Evolutionary conservation across 805 yeast species (phyloP), one percentile per base, ranked within the genome.

Genomic region (Yarrowia deformans): DNA sequence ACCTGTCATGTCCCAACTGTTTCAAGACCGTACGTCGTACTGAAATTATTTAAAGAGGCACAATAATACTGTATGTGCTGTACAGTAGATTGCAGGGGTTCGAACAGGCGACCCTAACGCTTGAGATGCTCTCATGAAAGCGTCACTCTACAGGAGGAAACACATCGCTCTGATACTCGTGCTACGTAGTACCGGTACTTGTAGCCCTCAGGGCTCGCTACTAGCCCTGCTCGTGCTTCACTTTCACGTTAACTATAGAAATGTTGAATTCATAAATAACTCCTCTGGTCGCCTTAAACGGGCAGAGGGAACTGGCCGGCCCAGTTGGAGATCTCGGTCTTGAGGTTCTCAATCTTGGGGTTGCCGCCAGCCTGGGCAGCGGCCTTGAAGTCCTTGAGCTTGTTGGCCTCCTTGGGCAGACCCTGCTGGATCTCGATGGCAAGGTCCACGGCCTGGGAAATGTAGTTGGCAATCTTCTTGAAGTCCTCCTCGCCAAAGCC

Each of bases 341-440:
- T 92, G 76, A 90, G 83, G 55, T 82, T 81, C 70, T 82, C 79
- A 75, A 93, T 84, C 78, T 88, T 90, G 69, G 86, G 90, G 72
- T 89, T 86, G 72, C 91, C 92, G 72, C 85, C 84, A 60, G 70
- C 72, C 75, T 86, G 84, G 73, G 92, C 87, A 78, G 86, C 86
- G 74, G 88, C 88, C 85, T 94, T 95, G 88, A 93, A 95, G 81
- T 95, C 98, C 85, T 92, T 94, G 79, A 95, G 88, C 83, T 88
- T 93, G 86, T 93, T 93, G 71, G 97, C 97, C 72, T 91, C 97
- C 81, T 86, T 86, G 78, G 98, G 98, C 77, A 94, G 86, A 72
- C 84, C 82, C 70, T 84, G 81, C 84, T 95, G 98, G 73, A 90
- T 84, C 73, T 85, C 84, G 79, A 85, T 85, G 70, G 98, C 93